These are phyloP conservation scores for Aspergillus sparsus DNA, from an alignment of 495 filamentous ascomycete genomes.

Conservation along the genomic window DNA sequence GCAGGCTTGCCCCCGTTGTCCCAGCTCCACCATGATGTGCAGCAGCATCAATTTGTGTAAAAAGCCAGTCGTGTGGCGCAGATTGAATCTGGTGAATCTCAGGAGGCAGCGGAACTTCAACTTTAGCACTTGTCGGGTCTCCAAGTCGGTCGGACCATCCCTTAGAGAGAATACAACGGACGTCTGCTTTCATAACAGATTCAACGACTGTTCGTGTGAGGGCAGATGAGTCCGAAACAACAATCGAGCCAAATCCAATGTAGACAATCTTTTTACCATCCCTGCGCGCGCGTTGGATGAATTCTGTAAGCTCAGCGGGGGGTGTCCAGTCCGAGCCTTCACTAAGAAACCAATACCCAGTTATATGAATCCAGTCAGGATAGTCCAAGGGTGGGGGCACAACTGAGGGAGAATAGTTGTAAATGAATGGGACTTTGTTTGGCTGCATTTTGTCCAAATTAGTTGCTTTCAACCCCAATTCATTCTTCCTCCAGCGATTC, in stretches of 20 bases:
- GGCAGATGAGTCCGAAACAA: slow-evolving; percentile 86
- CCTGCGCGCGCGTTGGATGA: slow-evolving; percentile 74
- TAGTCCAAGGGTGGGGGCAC: slow-evolving; percentile 93
- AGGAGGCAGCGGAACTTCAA: slow-evolving; percentile 72
- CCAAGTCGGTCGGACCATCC: slow-evolving; percentile 96
- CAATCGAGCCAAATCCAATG: slow-evolving; percentile 94
- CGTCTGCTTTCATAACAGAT: slow-evolving; percentile 86
- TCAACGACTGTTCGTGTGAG: slow-evolving; percentile 89
- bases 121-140: slow-evolving; percentile 55
- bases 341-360: slow-evolving; percentile 96
- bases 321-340: slow-evolving; percentile 77
- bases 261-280: slow-evolving; percentile 94
- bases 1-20: slow-evolving; percentile 90
- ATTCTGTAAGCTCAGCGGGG: slow-evolving; percentile 69
- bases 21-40: slow-evolving; percentile 94
- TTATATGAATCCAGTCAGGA: slow-evolving; percentile 95
- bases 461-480: slow-evolving; percentile 76
- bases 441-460: slow-evolving; percentile 88
- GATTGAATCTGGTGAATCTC: slow-evolving; percentile 86
- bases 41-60: slow-evolving; percentile 89
- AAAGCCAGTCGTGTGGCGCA: slow-evolving; percentile 96
- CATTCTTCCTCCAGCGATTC: slow-evolving; percentile 86
- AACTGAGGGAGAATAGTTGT: slow-evolving; percentile 93
- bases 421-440: slow-evolving; percentile 95
- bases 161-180: slow-evolving; percentile 93